Base-by-base conservation (phyloP, 768 basidiomycete genomes). In the Russula virescens region DNA sequence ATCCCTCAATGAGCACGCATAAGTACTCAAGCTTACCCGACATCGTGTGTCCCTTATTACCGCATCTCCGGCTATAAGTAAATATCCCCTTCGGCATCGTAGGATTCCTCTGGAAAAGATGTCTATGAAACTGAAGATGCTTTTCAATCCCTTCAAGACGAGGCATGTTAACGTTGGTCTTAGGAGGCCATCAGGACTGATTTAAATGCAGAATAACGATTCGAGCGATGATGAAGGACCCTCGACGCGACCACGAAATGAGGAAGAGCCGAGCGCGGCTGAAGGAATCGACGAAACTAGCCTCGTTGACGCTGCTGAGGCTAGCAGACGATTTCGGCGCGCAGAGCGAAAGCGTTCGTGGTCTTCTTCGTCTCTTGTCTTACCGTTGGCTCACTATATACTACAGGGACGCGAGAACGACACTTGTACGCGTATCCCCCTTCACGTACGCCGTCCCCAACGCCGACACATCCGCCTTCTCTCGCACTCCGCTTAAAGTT, bases 11-110 rank as follows among this genome's bases (percentile, higher is more conserved):
- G 62, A 63, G 56, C 18, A 57, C 42, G 38, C 84, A 83, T 75
- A 96, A 96, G 72, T 96, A 94, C 71, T 87, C 91, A 13, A 84
- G 87, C 70, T 77, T 96, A 3, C 94, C 94, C n/a, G 93, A 96
- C 71, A 95, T 96, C 60, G 94, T 94, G 68, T 60, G 88, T 47
- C 31, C 28, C 47, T 19, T n/a, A 26, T 54, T 21, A 14, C 31
- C 51, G 38, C 4, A 18, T 43, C 35, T 45, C 38, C 28, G 40
- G 50, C 14, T 49, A 43, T 23, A 26, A 47, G 35, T 50, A 19
- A 42, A 53, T 23, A 46, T n/a, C 2, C 34, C 45, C 31, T 34
- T 49, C 35, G 23, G 28, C 19, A n/a, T 43, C n/a, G 38, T 55
- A 96, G 93, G 93, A 94, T 75, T 91, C 89, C 14, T 60, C 63